phyloP scores from a whole-genome alignment of 345 rosid genomes.

The Draba incana region DNA sequence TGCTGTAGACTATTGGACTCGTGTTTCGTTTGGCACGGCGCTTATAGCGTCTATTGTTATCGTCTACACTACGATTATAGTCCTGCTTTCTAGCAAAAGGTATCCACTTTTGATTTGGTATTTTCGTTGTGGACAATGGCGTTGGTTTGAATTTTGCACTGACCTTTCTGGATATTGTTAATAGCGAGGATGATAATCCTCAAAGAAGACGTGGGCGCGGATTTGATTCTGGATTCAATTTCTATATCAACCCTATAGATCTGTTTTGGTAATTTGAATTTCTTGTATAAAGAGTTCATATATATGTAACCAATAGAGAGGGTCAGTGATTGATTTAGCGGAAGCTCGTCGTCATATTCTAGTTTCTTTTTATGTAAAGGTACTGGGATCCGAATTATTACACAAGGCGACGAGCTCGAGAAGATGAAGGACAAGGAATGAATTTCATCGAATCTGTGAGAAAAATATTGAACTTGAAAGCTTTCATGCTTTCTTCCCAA shows the following conservation, averaged over 20 bases:
- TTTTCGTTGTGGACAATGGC: constrained; percentile 1
- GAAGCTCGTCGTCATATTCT: constrained; percentile 22
- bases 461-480: constrained; percentile 23
- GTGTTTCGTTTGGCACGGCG: constrained; percentile 93
- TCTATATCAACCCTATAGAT: constrained; percentile 71
- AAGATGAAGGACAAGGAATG: constrained; percentile 57
- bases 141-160: constrained; percentile 21
- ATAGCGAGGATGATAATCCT: constrained; percentile 87
- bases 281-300: not conserved
- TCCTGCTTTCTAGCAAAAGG: constrained; percentile 85
- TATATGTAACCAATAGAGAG: constrained; percentile 1
- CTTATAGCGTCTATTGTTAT: constrained; percentile 91
- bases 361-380: constrained; percentile 49
- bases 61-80: constrained; percentile 81
- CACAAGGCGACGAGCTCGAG: constrained; percentile 58
- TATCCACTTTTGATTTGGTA: constrained; percentile 32
- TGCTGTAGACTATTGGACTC: constrained; percentile 66
- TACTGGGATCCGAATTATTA: constrained; percentile 94
- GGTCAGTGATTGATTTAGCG: not conserved
- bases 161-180: constrained; percentile 35
- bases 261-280: constrained; percentile 70
- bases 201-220: constrained; percentile 86
- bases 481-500: constrained; percentile 5
- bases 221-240: constrained; percentile 69
- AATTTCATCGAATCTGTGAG: constrained; percentile 96